Evolutionary conservation across 1,284 basidiomycete species (phyloP), one percentile per base, ranked within the genome.

Genomic region (Cryptococcus hybrid): DNA sequence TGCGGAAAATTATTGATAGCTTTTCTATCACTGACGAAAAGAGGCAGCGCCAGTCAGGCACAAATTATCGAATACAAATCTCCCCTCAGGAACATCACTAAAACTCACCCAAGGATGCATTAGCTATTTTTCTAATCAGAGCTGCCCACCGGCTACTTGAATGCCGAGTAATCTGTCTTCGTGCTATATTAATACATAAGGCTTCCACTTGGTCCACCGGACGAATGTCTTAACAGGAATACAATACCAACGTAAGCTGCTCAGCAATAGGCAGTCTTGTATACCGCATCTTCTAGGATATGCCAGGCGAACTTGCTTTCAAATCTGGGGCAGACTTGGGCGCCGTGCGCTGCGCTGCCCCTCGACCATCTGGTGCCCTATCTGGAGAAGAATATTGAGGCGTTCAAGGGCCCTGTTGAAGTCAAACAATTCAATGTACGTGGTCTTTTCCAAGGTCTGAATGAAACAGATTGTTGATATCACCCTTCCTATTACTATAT

Each of bases 351-450:
- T 3, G 81, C 78, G 54, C 86, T 93, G 64, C 84, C 90, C 65
- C 73, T 87, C 37, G 80, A 79, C 38, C 83, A 78, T 54, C 81
- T 94, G 56, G 87, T 88, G 60, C 74, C 74, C 11, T 96, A 91
- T 73, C 83, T 96, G 57, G 68, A 78, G 53, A 73, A 79, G 58
- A 76, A 84, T 65, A 84, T 89, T 1, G 73, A 81, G 6, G 80
- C 77, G 0, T 83, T 94, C 59, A 78, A 78, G 37, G 77, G 84
- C 1, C 90, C 92, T 0, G 84, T 95, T 7, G 79, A 82, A 18
- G 85, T 95, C 35, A 89, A 94, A 80, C 94, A 98, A 77, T 97
- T 97, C 81, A 90, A 90, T 77, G 90, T 90, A 73, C 57, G 85
- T 81, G 62, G 45, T 60, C 59, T 58, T 54, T 36, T 7, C 15